These are phyloP conservation scores for Dactylis glomerata DNA, from an alignment of 176 grass and related monocot genomes.

Conservation along the genomic window DNA sequence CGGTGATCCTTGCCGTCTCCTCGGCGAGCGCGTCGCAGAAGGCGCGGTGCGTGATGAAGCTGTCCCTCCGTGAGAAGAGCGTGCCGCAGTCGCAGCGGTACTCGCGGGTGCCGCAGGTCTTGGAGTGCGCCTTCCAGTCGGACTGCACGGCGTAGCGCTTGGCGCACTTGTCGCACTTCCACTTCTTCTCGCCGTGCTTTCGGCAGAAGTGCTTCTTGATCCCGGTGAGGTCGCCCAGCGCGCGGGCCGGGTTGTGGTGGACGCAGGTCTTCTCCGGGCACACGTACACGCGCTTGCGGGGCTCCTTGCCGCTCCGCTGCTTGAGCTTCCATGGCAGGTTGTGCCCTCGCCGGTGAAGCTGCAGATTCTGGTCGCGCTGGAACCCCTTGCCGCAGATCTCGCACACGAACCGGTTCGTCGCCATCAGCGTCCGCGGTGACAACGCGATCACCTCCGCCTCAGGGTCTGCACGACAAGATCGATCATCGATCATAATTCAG, in stretches of 20 bases:
- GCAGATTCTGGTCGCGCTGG: constrained; percentile 93
- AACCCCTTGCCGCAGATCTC: constrained; percentile 97
- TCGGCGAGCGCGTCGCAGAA: constrained; percentile 86
- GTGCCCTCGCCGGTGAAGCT: constrained; percentile 85
- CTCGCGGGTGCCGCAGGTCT: constrained; percentile 87
- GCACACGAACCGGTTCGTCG: constrained; percentile 91
- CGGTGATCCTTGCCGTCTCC: constrained; percentile 62
- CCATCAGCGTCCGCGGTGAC: constrained; percentile 71
- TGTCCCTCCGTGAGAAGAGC: constrained; percentile 85
- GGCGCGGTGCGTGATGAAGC: constrained; percentile 88
- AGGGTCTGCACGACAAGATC: constrained; percentile 44
- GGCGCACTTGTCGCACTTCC: constrained; percentile 95
- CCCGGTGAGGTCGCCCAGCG: constrained; percentile 85
- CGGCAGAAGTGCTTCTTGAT: constrained; percentile 99
- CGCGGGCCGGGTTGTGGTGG: constrained; percentile 79
- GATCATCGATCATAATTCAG: neutral
- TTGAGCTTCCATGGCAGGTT: constrained; percentile 89
- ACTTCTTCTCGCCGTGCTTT: constrained; percentile 99
- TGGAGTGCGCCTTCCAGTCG: constrained; percentile 95
- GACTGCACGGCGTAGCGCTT: constrained; percentile 95
- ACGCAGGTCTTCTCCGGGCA: constrained; percentile 85
- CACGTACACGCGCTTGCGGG: constrained; percentile 82
- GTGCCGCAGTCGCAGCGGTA: constrained; percentile 92
- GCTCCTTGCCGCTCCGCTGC: constrained; percentile 78
- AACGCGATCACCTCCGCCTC: constrained; percentile 85